Base-by-base conservation (phyloP, 371 early-diverging fungal genomes). In the Lichtheimia ramosa region DNA sequence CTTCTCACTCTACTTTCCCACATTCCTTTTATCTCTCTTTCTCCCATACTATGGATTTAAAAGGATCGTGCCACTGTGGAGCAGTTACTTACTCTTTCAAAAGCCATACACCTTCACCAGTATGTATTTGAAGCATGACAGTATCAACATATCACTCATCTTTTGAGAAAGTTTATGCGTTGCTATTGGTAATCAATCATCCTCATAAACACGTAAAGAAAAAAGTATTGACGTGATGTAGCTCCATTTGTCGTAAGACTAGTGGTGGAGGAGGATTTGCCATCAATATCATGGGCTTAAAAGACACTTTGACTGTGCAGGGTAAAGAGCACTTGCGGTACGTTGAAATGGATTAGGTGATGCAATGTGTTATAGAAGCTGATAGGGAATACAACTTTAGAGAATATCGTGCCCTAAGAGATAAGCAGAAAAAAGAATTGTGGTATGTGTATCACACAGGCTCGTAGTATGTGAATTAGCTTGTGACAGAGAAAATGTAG, bases 1-100 rank as follows among this genome's bases (percentile, higher is more conserved):
- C 34, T 34, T 34, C 34, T 10, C 34, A 34, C 34, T 8, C 10
- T 34, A 34, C 34, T 34, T 34, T 34, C 34, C 34, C 34, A 34
- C 34, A 34, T 34, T 34, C 10, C 34, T 61, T 39, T 18, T 20
- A 28, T 40, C 46, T 54, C 43, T 57, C 34, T 39, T 41, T 39
- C 43, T 25, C 18, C 16, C 18, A 10, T 25, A 52, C 13, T 40
- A 81, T 81, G 81, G 78, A 81, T 51, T 58, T 81, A 14, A 62
- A 74, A 64, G 81, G 81, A 23, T 81, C 81, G 53, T 81, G 81
- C 52, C 81, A 81, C 48, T 81, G 81, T 57, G 81, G 63, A 56
- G 78, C 74, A 59, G 71, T 72, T 7, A 54, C 51, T 4, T 77
- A 77, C 42, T 75, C 61, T 28, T 72, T 77, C 1, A 46, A 60